These are phyloP conservation scores for Pontederia paniculata DNA, from an alignment of 176 grass and related monocot species.

Conservation along the genomic window DNA sequence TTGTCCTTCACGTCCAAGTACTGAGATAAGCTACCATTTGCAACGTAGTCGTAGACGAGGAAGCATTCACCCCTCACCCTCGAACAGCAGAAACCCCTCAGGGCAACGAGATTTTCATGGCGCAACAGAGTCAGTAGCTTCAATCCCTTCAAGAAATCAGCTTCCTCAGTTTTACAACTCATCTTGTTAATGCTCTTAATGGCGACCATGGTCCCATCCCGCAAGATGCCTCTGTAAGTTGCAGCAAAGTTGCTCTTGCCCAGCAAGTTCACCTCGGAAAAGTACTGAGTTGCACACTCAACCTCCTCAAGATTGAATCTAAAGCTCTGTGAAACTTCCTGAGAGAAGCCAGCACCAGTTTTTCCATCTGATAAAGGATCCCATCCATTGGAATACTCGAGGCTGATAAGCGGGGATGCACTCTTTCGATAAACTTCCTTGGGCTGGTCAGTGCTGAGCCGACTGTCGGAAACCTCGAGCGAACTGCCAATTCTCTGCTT, in stretches of 20 bases:
- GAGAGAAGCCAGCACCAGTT: conserved; percentile 39
- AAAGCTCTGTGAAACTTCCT: conserved; percentile 61
- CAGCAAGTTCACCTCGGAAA: conserved; percentile 80
- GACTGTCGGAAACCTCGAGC: conserved; percentile 77
- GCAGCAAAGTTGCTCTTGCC: conserved; percentile 74
- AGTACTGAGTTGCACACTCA: conserved; percentile 89
- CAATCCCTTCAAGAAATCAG: conserved; percentile 75
- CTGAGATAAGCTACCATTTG: conserved; percentile 54
- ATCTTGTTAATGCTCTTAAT: conserved; percentile 86
- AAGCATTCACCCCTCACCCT: conserved; percentile 75
- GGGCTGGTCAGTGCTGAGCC: conserved; percentile 81
- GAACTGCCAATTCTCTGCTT: conserved; percentile 97
- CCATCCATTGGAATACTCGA: conserved; percentile 78
- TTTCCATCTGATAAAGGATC: conserved; percentile 38
- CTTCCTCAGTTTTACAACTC: conserved; percentile 92
- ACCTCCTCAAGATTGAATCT: conserved; percentile 96
- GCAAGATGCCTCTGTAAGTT: conserved; percentile 70
- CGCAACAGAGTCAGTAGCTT: conserved; percentile 62
- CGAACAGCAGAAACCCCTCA: conserved; percentile 93
- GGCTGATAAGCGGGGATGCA: conserved; percentile 64
- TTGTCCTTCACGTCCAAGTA: conserved; percentile 44
- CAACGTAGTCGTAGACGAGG: conserved; percentile 78
- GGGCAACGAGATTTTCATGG: conserved; percentile 66
- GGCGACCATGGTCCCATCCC: conserved; percentile 57
- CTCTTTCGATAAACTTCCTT: conserved; percentile 68